Base-by-base conservation (phyloP, 306 rosid genomes). In the Quercus robur region DNA sequence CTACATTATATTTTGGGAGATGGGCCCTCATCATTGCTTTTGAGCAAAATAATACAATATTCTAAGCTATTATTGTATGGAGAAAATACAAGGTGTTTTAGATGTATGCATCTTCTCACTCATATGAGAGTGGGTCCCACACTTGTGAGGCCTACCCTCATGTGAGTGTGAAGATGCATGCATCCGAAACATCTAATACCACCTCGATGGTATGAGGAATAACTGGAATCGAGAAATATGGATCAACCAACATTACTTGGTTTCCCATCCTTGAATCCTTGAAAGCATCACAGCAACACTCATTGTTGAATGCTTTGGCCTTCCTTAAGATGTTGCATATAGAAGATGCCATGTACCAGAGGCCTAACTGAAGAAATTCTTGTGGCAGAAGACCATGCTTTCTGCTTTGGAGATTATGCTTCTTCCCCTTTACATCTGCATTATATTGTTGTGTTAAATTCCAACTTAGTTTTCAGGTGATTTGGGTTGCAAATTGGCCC, bases 171-270 rank as follows among this genome's bases (percentile, higher is more conserved):
- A 26, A 26, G 28, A 26, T 26, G 28, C 28, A 26, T 26, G 28
- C 28, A 26, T 26, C 28, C 2, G 28, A 26, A 26, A 26, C 28
- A 26, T 0, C 28, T 26, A 26, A 26, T 26, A 26, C 28, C 28
- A 26, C 28, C 28, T 26, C 2, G 69, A 77, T 41, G 18, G 73
- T 57, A 63, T 14, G 15, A 70, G 77, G 86, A 74, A 84, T 71
- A 70, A 83, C 87, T 18, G 94, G 92, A 70, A 90, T 62, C 11
- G 92, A 90, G 81, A 88, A 90, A 82, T 90, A 88, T 55, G 92
- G 62, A 61, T 87, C 91, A 13, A 78, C 78, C 77, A 75, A 62
- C 70, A 82, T 78, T 51, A 63, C 88, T 80, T 87, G 87, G 75
- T 54, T 83, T 64, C 79, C 80, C 55, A 56, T 63, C 7, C 71